Evolutionary conservation across 2,329 filamentous ascomycete genomes (phyloP).

Genomic region (Penicillium sp.): DNA sequence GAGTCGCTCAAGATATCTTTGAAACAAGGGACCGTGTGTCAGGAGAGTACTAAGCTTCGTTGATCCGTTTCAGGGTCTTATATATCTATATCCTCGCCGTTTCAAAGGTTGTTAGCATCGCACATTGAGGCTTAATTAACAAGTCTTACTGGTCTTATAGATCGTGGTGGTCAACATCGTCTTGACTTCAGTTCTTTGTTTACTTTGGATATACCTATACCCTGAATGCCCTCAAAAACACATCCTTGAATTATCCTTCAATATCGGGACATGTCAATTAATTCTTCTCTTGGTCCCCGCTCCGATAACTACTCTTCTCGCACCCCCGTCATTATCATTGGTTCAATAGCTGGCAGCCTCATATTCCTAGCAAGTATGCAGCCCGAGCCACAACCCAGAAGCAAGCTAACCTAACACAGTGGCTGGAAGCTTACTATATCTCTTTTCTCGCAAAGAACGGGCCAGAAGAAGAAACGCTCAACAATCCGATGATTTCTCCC

Average conservation of each 20-base stretch:
- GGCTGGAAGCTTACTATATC: constrained; percentile 16
- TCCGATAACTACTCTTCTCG: background rate
- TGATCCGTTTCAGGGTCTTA: constrained; percentile 6
- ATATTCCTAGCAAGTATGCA: constrained; percentile 9
- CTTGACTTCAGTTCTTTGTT: background rate
- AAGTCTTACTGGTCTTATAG: background rate
- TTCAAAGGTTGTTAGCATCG: background rate
- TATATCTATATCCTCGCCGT: constrained; percentile 14
- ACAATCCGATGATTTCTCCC: constrained; percentile 1
- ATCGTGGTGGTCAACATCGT: background rate
- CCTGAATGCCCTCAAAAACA: background rate
- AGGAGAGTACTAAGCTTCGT: constrained; percentile 14
- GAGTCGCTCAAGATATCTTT: constrained; percentile 18
- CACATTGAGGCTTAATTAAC: background rate
- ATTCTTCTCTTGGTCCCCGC: background rate
- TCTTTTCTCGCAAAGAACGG: constrained; percentile 26
- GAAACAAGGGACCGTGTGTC: constrained; percentile 21
- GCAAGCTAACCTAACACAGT: constrained; percentile 12
- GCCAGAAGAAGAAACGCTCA: constrained; percentile 21
- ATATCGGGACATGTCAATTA: constrained; percentile 3
- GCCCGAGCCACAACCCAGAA: constrained; percentile 10
- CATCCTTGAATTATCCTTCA: background rate
- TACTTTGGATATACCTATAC: background rate
- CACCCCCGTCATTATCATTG: constrained; percentile 4
- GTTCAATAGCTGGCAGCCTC: constrained; percentile 5